A percentile compares a stretch with the other conserved stretches of the same genome.
Evolutionary conservation across 345 rosid genomes (phyloP).

Genomic region (Eucalyptus erythrocorys): DNA sequence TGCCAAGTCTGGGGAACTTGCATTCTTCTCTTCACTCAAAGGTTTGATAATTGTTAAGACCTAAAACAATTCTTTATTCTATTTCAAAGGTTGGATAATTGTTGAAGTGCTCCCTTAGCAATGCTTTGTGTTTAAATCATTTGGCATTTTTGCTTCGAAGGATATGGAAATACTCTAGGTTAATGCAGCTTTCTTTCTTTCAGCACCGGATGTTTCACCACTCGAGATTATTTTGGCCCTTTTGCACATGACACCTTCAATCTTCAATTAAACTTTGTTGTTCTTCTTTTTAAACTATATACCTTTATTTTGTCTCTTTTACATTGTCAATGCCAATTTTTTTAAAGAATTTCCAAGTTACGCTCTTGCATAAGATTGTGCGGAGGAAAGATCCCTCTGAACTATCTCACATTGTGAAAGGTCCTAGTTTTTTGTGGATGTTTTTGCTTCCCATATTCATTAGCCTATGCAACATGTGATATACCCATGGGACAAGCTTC

Average conservation of each 20-base stretch:
- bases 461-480: not conserved
- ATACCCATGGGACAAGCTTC: not conserved
- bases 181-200: not conserved
- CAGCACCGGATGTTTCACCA: not conserved
- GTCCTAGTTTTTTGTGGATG: not conserved
- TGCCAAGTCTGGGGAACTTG: constrained; percentile 67
- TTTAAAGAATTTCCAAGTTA: not conserved
- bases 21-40: constrained; percentile 59
- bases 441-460: not conserved
- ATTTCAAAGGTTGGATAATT: not conserved
- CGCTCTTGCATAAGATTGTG: not conserved
- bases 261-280: not conserved
- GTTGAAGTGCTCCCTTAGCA: not conserved
- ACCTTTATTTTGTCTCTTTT: not conserved
- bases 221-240: not conserved
- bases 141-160: not conserved
- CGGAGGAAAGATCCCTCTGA: not conserved
- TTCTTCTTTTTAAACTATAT: not conserved
- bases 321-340: not conserved
- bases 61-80: not conserved
- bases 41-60: constrained; percentile 22
- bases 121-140: not conserved
- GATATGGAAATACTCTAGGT: not conserved
- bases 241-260: not conserved
- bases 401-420: not conserved